phyloP scores from a whole-genome alignment of 306 rosid species.

The Oxytropis ochrocephala region DNA sequence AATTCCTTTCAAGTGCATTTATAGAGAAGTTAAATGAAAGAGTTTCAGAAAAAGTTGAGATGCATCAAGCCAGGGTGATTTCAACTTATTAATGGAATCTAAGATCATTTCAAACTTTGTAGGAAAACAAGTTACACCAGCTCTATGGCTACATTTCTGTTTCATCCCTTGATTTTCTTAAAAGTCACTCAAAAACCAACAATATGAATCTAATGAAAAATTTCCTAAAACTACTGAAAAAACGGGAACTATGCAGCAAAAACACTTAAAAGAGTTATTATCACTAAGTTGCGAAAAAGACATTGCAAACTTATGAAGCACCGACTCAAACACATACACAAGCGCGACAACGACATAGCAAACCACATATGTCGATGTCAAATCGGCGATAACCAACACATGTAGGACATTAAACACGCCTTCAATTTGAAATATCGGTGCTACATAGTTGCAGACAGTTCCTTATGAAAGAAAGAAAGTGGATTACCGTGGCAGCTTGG shows the following conservation, averaged over 20 bases:
- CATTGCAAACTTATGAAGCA: neutral
- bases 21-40: neutral
- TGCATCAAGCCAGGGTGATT: neutral
- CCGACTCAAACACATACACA: too few relatives aligned
- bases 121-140: neutral
- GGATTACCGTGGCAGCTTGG: constrained; percentile 66
- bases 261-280: neutral
- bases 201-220: too few relatives aligned
- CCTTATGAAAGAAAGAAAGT: neutral
- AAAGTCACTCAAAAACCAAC: neutral
- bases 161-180: neutral
- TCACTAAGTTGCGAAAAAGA: neutral
- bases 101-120: neutral
- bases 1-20: neutral
- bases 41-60: neutral
- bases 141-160: neutral
- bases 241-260: too few relatives aligned
- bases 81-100: neutral
- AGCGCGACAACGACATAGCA: too few relatives aligned
- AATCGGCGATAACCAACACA: too few relatives aligned
- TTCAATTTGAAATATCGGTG: too few relatives aligned
- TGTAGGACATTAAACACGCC: too few relatives aligned
- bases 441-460: too few relatives aligned
- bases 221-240: too few relatives aligned
- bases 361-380: too few relatives aligned